Evolutionary conservation across 441 rosid species (phyloP).

Genomic region (Populus tomentosa): DNA sequence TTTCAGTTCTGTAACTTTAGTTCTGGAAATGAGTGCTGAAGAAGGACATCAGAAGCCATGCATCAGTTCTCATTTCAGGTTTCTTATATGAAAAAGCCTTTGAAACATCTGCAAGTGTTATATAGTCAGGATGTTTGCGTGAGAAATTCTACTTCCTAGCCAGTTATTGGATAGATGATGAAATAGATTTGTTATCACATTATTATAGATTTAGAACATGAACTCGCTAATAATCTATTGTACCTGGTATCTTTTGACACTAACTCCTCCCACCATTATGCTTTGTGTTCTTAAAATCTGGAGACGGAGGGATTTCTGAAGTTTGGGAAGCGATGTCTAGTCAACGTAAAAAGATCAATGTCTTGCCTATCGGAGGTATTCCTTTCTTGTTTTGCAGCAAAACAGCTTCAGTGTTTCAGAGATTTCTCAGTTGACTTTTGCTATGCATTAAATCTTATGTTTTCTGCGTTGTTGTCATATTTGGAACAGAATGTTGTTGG

Average conservation of each 20-base stretch:
- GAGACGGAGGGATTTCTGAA: slow-evolving; percentile 19
- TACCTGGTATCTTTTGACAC: background rate
- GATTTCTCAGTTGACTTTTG: background rate
- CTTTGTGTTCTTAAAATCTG: slow-evolving; percentile 15
- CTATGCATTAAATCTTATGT: no score
- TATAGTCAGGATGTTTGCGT: background rate
- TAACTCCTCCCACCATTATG: background rate
- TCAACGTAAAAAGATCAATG: slow-evolving; percentile 38
- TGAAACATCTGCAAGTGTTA: background rate
- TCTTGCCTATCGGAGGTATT: slow-evolving; percentile 32
- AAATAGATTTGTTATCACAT: background rate
- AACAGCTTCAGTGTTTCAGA: background rate
- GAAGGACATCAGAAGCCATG: background rate
- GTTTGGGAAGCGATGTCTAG: slow-evolving; percentile 31
- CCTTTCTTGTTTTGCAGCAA: background rate
- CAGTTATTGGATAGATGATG: background rate
- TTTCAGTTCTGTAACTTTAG: background rate
- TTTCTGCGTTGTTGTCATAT: background rate
- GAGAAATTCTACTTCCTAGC: background rate
- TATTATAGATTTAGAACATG: background rate
- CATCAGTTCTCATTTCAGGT: background rate
- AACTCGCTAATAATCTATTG: background rate
- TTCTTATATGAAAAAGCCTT: background rate
- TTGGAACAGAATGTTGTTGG: slow-evolving; percentile 43
- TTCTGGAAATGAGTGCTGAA: background rate